Percentiles rank a stretch among this genome's conserved stretches.
These are phyloP conservation scores for Harrya chromipes DNA, from an alignment of 768 basidiomycete species.

Conservation along the genomic window DNA sequence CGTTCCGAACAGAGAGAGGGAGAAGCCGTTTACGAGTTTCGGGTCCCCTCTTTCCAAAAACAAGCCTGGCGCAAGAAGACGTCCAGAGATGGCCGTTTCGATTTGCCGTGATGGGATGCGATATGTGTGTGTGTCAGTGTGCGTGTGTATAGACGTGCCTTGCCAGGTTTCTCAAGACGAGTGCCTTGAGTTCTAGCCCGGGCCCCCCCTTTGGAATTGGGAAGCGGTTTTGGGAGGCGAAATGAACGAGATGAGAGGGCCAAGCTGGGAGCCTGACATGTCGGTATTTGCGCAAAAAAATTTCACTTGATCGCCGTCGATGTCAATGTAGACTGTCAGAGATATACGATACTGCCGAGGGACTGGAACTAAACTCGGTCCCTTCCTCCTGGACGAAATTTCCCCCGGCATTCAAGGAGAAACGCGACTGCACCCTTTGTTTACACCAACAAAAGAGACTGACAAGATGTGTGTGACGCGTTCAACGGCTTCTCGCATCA, in stretches of 20 bases:
- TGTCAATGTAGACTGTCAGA: too few relatives aligned
- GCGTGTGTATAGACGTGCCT: constrained; percentile 7
- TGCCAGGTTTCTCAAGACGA: too few relatives aligned
- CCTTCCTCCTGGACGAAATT: not conserved
- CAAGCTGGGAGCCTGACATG: too few relatives aligned
- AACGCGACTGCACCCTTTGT: not conserved
- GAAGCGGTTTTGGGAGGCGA: constrained; percentile 16
- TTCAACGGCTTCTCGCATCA: too few relatives aligned
- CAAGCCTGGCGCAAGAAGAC: constrained; percentile 12
- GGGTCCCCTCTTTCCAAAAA: constrained; percentile 17
- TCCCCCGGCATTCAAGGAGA: constrained; percentile 17
- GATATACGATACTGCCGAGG: constrained; percentile 1
- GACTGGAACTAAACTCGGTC: not conserved
- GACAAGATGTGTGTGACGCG: too few relatives aligned
- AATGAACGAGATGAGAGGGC: constrained; percentile 9
- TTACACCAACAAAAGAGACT: not conserved
- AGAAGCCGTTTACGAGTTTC: not conserved
- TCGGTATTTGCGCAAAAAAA: too few relatives aligned
- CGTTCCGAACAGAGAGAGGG: not conserved
- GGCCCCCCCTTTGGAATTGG: too few relatives aligned
- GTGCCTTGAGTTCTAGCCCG: too few relatives aligned
- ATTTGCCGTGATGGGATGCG: constrained; percentile 14
- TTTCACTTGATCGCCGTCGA: constrained; percentile 22
- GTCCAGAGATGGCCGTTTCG: constrained; percentile 10
- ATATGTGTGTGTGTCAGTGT: not conserved